Evolutionary conservation across 441 rosid genomes (phyloP).

Genomic region (Arabidopsis lyrata): DNA sequence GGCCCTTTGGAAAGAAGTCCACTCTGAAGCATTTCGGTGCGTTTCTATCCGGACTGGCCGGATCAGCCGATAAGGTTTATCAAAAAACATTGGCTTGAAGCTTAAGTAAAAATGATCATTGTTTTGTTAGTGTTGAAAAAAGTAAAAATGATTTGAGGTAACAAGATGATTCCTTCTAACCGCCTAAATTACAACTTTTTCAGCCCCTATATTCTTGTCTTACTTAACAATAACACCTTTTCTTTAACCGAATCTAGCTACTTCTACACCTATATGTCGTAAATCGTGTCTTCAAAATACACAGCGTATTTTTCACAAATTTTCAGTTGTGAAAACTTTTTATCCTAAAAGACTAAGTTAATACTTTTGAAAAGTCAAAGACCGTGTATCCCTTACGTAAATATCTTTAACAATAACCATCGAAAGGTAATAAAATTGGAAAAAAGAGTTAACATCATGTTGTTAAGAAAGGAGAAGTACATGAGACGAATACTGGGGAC

Average conservation of each 20-base stretch:
- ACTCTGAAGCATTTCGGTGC: too few relatives aligned
- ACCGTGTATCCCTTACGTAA: conserved; percentile 15
- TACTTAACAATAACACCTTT: conserved; percentile 8
- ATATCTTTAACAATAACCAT: conserved; percentile 25
- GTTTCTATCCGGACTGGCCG: too few relatives aligned
- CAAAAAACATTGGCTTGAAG: conserved; percentile 19
- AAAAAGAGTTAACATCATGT: conserved; percentile 32
- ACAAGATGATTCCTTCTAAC: conserved; percentile 37
- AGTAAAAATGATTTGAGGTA: conserved; percentile 24
- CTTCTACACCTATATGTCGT: conserved; percentile 6
- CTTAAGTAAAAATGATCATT: conserved; percentile 28
- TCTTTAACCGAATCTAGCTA: conserved; percentile 26
- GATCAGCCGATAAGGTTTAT: too few relatives aligned
- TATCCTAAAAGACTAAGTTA: neutral
- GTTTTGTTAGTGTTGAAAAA: conserved; percentile 17
- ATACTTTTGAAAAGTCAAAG: conserved; percentile 20
- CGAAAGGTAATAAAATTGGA: conserved; percentile 22
- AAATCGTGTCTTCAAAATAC: neutral
- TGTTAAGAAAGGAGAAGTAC: conserved; percentile 39
- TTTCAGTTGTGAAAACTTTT: neutral
- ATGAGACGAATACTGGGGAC: conserved; percentile 30
- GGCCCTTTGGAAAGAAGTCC: too few relatives aligned
- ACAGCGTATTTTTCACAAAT: neutral
- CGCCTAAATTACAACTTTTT: conserved; percentile 8
- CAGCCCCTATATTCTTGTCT: conserved; percentile 4